phyloP scores from a whole-genome alignment of 1,139 yeast genomes.

The Nakaseomyces nivariensis region DNA sequence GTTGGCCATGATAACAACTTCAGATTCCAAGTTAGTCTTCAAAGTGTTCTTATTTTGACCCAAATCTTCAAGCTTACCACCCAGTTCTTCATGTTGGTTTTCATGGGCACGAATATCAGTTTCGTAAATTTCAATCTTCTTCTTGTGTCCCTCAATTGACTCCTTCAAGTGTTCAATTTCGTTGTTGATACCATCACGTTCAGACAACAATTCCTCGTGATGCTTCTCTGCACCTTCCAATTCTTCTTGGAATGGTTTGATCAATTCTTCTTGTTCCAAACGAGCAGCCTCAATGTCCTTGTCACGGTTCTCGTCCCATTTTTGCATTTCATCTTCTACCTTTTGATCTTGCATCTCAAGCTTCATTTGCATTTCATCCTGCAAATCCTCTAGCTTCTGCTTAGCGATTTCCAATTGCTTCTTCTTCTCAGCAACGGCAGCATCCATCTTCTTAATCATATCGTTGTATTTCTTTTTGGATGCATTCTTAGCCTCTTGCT shows the following conservation, averaged over 20 bases:
- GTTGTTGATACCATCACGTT: constrained; percentile 20
- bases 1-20: constrained; percentile 16
- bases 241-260: constrained; percentile 24
- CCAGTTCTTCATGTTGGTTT: constrained; percentile 17
- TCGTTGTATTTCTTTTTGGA: constrained; percentile 26
- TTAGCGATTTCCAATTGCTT: constrained; percentile 25
- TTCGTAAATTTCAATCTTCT: constrained; percentile 19
- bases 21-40: constrained; percentile 13
- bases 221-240: constrained; percentile 22
- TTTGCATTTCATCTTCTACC: constrained; percentile 23
- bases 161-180: constrained; percentile 19
- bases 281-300: constrained; percentile 26
- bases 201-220: constrained; percentile 19
- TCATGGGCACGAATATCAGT: constrained; percentile 17
- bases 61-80: constrained; percentile 13
- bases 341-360: constrained; percentile 13
- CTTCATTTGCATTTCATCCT: constrained; percentile 20
- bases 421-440: constrained; percentile 23
- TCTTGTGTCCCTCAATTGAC: constrained; percentile 21
- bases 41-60: constrained; percentile 14
- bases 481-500: constrained; percentile 15
- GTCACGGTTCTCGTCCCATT: constrained; percentile 30
- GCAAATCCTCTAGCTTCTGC: constrained; percentile 20
- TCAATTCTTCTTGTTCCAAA: constrained; percentile 22
- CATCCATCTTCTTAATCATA: constrained; percentile 22